Percentiles rank a stretch among this genome's conserved stretches.
These are phyloP conservation scores for Daldinia sp. DNA, from an alignment of 2,329 filamentous ascomycete species.

Conservation along the genomic window DNA sequence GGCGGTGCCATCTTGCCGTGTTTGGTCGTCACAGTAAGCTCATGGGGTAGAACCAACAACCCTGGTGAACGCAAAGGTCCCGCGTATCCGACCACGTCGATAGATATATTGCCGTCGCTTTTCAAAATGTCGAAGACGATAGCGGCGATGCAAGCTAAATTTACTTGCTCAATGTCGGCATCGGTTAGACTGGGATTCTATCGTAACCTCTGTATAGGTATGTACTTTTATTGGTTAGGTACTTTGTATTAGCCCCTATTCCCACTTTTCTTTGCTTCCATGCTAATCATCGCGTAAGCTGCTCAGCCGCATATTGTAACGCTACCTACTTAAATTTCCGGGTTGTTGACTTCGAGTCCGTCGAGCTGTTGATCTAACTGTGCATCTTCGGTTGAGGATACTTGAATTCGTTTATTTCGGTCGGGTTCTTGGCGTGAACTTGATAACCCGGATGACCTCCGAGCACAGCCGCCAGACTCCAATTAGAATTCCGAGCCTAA, in stretches of 20 bases:
- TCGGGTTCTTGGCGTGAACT: constrained; percentile 16
- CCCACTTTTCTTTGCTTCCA: background rate
- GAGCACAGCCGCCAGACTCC: constrained; percentile 8
- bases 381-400: constrained; percentile 2
- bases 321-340: constrained; percentile 19
- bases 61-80: constrained; percentile 23
- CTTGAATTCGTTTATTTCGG: constrained; percentile 17
- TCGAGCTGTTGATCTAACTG: constrained; percentile 17
- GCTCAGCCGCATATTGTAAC: constrained; percentile 37
- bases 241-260: background rate
- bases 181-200: background rate
- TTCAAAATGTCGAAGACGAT: constrained; percentile 15
- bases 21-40: constrained; percentile 34
- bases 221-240: too few species aligned
- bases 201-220: too few species aligned
- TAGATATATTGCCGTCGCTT: constrained; percentile 32
- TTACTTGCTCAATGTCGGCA: constrained; percentile 24
- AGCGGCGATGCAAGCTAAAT: constrained; percentile 5
- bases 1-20: too few species aligned
- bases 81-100: constrained; percentile 33
- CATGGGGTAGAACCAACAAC: constrained; percentile 22
- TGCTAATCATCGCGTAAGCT: constrained; percentile 24
- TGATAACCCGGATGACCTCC: constrained; percentile 14
- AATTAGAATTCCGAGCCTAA: background rate
- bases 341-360: constrained; percentile 23